These are phyloP conservation scores for Trichosanthes truncata DNA, from an alignment of 306 rosid genomes.

Conservation along the genomic window DNA sequence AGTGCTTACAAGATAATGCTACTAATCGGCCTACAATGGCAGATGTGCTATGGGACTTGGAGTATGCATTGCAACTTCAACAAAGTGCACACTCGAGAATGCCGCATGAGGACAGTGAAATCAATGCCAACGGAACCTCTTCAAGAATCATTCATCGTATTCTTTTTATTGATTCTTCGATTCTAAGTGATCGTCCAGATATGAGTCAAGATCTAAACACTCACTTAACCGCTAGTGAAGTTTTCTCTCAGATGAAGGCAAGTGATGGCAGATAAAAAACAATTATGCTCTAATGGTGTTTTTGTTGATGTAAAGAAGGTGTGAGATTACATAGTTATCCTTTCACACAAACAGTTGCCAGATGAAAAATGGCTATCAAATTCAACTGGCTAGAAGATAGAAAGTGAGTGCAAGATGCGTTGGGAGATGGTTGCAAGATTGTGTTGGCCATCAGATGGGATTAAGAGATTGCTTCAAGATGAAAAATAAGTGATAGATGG, in stretches of 20 bases:
- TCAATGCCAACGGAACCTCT: not conserved
- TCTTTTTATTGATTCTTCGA: slow-evolving; percentile 16
- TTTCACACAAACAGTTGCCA: not conserved
- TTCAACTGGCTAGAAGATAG: too few relatives aligned
- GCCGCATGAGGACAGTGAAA: slow-evolving; percentile 35
- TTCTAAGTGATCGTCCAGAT: slow-evolving; percentile 4
- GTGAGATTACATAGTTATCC: not conserved
- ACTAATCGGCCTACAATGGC: slow-evolving; percentile 37
- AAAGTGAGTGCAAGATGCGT: too few relatives aligned
- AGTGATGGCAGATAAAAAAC: not conserved
- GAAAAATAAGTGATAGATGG: too few relatives aligned
- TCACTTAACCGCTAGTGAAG: not conserved
- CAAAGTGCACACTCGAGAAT: slow-evolving; percentile 20
- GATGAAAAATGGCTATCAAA: too few relatives aligned
- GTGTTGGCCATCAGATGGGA: too few relatives aligned
- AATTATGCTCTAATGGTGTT: not conserved
- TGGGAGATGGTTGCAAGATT: too few relatives aligned
- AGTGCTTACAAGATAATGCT: slow-evolving; percentile 31
- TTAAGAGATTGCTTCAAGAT: too few relatives aligned
- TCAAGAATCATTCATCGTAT: slow-evolving; percentile 15
- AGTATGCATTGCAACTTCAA: slow-evolving; percentile 45
- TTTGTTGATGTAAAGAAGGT: not conserved
- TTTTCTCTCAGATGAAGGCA: not conserved
- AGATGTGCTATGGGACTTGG: slow-evolving; percentile 51
- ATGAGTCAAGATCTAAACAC: not conserved